phyloP scores from a whole-genome alignment of 805 yeast species.

The Metschnikowia kofuensis region DNA sequence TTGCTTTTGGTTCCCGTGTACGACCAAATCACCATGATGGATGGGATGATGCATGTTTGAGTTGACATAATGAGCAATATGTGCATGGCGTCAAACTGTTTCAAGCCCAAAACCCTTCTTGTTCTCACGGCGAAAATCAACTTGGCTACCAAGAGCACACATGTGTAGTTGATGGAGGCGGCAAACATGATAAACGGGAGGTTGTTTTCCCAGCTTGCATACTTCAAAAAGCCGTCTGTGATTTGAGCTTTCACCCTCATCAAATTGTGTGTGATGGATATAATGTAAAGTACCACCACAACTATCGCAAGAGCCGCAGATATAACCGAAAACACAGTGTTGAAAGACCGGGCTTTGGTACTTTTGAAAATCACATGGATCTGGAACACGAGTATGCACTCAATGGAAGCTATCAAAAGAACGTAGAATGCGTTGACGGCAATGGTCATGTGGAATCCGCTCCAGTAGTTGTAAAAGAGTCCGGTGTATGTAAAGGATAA shows the following conservation, averaged over 20 bases:
- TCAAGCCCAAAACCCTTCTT: slow-evolving; percentile 73
- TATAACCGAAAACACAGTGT: slow-evolving; percentile 39
- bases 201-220: slow-evolving; percentile 42
- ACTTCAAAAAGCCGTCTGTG: slow-evolving; percentile 13
- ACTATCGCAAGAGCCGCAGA: slow-evolving; percentile 45
- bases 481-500: slow-evolving; percentile 42
- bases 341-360: slow-evolving; percentile 46
- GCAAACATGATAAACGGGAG: slow-evolving; percentile 65
- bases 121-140: slow-evolving; percentile 65
- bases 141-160: slow-evolving; percentile 61
- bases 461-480: slow-evolving; percentile 23
- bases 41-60: slow-evolving; percentile 81
- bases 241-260: slow-evolving; percentile 10
- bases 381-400: slow-evolving; percentile 68
- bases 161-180: slow-evolving; percentile 61
- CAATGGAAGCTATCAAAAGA: slow-evolving; percentile 57
- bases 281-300: slow-evolving; percentile 58
- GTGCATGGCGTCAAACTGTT: slow-evolving; percentile 80
- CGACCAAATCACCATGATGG: slow-evolving; percentile 60
- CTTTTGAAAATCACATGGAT: slow-evolving; percentile 64
- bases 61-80: slow-evolving; percentile 74
- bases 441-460: slow-evolving; percentile 48
- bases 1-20: slow-evolving; percentile 31
- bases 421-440: slow-evolving; percentile 62
- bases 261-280: slow-evolving; percentile 46